Base-by-base conservation (phyloP, 306 rosid genomes). In the Vigna radiata region DNA sequence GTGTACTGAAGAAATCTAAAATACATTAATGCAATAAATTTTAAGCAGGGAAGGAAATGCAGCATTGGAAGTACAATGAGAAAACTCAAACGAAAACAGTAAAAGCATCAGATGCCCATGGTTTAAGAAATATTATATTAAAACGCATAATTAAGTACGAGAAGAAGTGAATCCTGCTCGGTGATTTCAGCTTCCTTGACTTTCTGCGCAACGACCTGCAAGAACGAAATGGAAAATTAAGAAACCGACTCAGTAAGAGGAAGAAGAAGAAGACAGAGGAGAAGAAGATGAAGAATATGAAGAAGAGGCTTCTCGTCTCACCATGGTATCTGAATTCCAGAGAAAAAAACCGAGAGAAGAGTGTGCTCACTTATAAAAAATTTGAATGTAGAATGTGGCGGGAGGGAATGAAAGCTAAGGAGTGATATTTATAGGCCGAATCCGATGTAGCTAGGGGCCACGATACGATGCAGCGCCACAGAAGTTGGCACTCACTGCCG, bases 81-180 rank as follows among this genome's bases (percentile, higher is more conserved):
- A 77, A 63, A 64, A 33, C 14, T 5, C 8, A 2, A 48, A 64
- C 15, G 9, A 4, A 19, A 54, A 37, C 44, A 46, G 17, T 6
- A 37, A 31, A 50, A 59, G 27, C 6, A 17, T 43, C 73, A 31
- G 63, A 62, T 74, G 50, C 8, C 1, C n/a, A 14, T 7, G 36
- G 53, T 61, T 69, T 41, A 49, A 17, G 55, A 33, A 62, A 33
- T 10, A 36, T 19, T 13, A 29, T 27, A 81, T 9, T 1, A 70
- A 56, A 62, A 49, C 49, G 56, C 55, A 16, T 13, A 17, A 68
- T 53, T 21, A 48, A 75, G 82, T 64, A 92, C 99, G 90, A 95
- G 97, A 84, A 90, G 99, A 82, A 92, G 99, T 41, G 99, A 95
- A 33, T 90, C 90, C 89, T 92, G 99, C 86, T 95, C 93, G 25